Percentiles rank a stretch among this genome's conserved stretches.
Evolutionary conservation across 208 protist species (phyloP).

Genomic region (Leishmania major): DNA sequence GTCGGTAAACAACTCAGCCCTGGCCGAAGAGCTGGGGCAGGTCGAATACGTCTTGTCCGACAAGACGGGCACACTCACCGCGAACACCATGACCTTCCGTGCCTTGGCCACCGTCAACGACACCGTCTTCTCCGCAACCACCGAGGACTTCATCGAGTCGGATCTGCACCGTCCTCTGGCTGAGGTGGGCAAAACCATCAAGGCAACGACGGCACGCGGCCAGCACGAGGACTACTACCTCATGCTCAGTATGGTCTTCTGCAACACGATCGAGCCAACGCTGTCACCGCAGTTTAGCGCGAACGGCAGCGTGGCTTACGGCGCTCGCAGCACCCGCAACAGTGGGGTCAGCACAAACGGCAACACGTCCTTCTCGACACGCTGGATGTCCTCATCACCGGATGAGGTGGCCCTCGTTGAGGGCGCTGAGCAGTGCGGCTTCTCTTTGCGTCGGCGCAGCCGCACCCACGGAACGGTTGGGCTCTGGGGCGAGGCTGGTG

Average conservation of each 20-base stretch:
- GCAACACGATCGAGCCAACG: constrained; percentile 67
- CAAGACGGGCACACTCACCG: constrained; percentile 95
- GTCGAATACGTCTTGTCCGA: constrained; percentile 93
- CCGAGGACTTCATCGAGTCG: constrained; percentile 10
- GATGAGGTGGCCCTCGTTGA: constrained; percentile 93
- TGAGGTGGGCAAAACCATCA: constrained; percentile 9
- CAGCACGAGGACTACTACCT: constrained; percentile 34
- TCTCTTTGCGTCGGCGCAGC: constrained; percentile 53
- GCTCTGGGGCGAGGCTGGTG: constrained; percentile 22
- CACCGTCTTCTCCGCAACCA: constrained; percentile 24
- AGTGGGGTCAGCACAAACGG: neutral
- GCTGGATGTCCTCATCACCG: constrained; percentile 87
- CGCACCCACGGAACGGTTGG: constrained; percentile 30
- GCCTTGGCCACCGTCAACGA: constrained; percentile 44
- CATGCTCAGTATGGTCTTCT: constrained; percentile 61
- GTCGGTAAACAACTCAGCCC: constrained; percentile 83
- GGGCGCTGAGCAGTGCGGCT: constrained; percentile 69
- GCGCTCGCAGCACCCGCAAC: constrained; percentile 9
- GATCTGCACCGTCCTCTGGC: constrained; percentile 11
- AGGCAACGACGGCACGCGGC: neutral
- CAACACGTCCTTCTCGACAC: constrained; percentile 1
- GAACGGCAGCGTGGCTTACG: neutral
- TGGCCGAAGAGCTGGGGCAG: constrained; percentile 94
- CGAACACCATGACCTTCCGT: constrained; percentile 87
- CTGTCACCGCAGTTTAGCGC: constrained; percentile 14